These are phyloP conservation scores for Juncus effusus DNA, from an alignment of 176 grass and related monocot genomes.

Conservation along the genomic window DNA sequence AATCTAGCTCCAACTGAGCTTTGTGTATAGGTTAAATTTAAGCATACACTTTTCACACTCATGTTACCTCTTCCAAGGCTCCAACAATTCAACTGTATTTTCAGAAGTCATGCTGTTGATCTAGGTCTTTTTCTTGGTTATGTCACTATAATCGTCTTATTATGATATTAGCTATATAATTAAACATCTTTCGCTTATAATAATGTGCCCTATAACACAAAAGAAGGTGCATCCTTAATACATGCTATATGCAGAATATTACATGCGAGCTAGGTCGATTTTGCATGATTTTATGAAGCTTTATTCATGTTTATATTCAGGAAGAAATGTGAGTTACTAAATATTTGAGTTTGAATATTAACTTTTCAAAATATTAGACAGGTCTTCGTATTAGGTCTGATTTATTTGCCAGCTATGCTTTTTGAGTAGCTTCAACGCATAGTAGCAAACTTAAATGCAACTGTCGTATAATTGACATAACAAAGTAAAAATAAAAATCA, in stretches of 20 bases:
- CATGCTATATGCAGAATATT: no score
- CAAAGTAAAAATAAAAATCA: neutral
- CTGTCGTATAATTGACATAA: neutral
- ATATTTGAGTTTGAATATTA: no score
- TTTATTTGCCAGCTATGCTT: constrained; percentile 1
- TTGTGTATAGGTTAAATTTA: no score
- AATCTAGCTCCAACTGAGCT: no score
- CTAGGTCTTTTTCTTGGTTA: constrained; percentile 6
- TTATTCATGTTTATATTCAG: no score
- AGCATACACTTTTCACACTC: neutral
- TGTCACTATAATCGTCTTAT: constrained; percentile 18
- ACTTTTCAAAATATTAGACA: neutral
- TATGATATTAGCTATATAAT: constrained; percentile 2
- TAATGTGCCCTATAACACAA: no score
- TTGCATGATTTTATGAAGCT: no score
- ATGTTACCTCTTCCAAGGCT: constrained; percentile 16
- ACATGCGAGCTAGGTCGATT: no score
- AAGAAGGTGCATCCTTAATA: no score
- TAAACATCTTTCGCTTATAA: neutral
- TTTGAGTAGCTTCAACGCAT: constrained; percentile 17
- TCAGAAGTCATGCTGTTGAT: constrained; percentile 3
- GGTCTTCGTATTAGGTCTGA: neutral
- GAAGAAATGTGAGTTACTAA: no score
- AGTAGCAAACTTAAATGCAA: constrained; percentile 8
- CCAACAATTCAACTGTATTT: constrained; percentile 8